Base-by-base conservation (phyloP, 2,329 filamentous ascomycete genomes). In the Xylariales sp. region DNA sequence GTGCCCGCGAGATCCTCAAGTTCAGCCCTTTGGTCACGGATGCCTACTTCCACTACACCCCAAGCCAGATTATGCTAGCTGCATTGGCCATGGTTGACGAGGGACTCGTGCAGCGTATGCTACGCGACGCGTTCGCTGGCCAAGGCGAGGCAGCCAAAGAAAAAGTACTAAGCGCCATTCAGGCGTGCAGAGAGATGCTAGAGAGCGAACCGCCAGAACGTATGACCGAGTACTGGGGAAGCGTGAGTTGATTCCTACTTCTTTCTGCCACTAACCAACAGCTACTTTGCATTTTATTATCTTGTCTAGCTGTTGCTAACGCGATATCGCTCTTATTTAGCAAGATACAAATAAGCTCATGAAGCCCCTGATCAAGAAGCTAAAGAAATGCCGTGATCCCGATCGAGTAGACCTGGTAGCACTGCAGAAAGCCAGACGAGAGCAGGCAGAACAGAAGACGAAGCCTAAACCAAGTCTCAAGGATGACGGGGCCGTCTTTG, bases 1-100 rank as follows among this genome's bases (percentile, higher is more conserved):
- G 74, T 37, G 85, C 90, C 0, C 76, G 85, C 29, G 78, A 82
- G 15, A 72, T 88, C 32, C 76, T 94, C 38, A 88, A 88, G 55
- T 84, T 81, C 38, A 85, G 87, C 40, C 86, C 89, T 0, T 69
- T 95, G 35, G 74, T 96, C 44, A 95, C 91, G 18, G 93, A 98
- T 53, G 89, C 80, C n/a, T 97, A 97, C 66, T 96, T 97, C 64
- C 84, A 95, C 61, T 97, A 87, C 65, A 91, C 91, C 0, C 93
- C 93, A 0, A 85, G 87, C 17, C 93, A 98, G 60, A 95, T 97
- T 57, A 90, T 90, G 81, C 74, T 97, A 42, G 83, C 88, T 0
- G 81, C 90, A 0, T 65, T 96, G 19, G 71, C 83, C 12, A 74
- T 94, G 36, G 86, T 83, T 0, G 91, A 97, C 56, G 64, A 70